phyloP scores from a whole-genome alignment of 352 stramenopile species.

The Albugo candida region DNA sequence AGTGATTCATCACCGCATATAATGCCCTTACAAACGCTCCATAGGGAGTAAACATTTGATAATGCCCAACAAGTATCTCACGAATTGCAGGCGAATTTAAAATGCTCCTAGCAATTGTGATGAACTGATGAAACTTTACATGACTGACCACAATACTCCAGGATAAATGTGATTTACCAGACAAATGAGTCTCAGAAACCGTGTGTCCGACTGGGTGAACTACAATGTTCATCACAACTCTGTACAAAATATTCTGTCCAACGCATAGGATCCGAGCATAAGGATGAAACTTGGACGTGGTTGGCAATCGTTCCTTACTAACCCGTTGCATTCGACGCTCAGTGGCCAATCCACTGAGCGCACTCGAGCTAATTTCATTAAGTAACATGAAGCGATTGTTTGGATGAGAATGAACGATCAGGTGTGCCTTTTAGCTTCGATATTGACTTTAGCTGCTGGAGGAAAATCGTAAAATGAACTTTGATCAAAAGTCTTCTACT shows the following conservation, averaged over 20 bases:
- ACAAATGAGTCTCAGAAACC: slow-evolving; percentile 8
- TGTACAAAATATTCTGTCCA: slow-evolving; percentile 29
- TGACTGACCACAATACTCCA: slow-evolving; percentile 47
- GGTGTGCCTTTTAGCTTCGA: too few relatives aligned
- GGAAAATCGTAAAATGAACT: too few relatives aligned
- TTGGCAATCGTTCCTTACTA: slow-evolving; percentile 29
- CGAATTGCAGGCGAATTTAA: slow-evolving; percentile 16
- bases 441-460: too few relatives aligned
- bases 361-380: too few relatives aligned
- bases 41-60: slow-evolving; percentile 8
- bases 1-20: slow-evolving; percentile 16
- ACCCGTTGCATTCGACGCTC: slow-evolving; percentile 36
- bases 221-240: slow-evolving; percentile 19
- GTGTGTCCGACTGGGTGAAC: slow-evolving; percentile 4
- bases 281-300: slow-evolving; percentile 22
- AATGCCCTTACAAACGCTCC: slow-evolving; percentile 19
- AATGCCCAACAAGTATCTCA: too few relatives aligned
- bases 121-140: slow-evolving; percentile 30
- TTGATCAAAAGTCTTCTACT: too few relatives aligned
- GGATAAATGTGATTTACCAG: not conserved
- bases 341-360: slow-evolving; percentile 2
- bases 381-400: too few relatives aligned
- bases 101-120: slow-evolving; percentile 18
- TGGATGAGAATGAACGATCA: too few relatives aligned
- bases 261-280: slow-evolving; percentile 32